Conservation (phyloP, 352 stramenopile species). For the Hyaloperonospora brassicae region DNA sequence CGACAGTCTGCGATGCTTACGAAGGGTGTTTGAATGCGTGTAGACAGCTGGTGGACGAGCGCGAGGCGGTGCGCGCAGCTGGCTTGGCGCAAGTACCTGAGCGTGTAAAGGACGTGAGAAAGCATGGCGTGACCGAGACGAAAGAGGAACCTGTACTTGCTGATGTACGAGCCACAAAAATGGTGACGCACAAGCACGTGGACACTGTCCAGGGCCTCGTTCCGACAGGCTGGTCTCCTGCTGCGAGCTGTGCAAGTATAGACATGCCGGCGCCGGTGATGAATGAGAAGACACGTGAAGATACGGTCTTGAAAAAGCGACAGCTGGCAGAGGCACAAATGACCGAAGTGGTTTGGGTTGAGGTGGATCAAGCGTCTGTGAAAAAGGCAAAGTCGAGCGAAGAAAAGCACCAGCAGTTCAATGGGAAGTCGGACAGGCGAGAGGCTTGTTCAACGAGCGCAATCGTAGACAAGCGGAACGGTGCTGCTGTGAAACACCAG, state of each 20-base stretch:
- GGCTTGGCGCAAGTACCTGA: constrained; percentile 11
- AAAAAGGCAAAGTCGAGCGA: constrained; percentile 20
- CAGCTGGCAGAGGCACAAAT: constrained; percentile 14
- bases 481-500: constrained; percentile 4
- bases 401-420: constrained; percentile 2
- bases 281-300: background rate
- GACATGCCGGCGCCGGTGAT: constrained; percentile 12
- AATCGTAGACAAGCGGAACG: background rate
- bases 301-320: constrained; percentile 25
- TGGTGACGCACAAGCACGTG: constrained; percentile 1
- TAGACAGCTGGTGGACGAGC: constrained; percentile 62
- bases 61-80: constrained; percentile 25
- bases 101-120: constrained; percentile 7
- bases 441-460: background rate
- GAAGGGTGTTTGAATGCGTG: background rate
- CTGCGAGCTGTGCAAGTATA: constrained; percentile 1
- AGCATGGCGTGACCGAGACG: constrained; percentile 25
- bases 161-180: constrained; percentile 5
- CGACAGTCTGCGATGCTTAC: constrained; percentile 7
- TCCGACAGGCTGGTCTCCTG: background rate
- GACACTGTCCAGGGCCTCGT: background rate
- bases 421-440: constrained; percentile 2
- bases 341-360: constrained; percentile 1
- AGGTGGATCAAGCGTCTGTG: constrained; percentile 1
- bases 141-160: constrained; percentile 4